phyloP scores from a whole-genome alignment of 1,284 basidiomycete genomes.

The Tilletiaria anomala region DNA sequence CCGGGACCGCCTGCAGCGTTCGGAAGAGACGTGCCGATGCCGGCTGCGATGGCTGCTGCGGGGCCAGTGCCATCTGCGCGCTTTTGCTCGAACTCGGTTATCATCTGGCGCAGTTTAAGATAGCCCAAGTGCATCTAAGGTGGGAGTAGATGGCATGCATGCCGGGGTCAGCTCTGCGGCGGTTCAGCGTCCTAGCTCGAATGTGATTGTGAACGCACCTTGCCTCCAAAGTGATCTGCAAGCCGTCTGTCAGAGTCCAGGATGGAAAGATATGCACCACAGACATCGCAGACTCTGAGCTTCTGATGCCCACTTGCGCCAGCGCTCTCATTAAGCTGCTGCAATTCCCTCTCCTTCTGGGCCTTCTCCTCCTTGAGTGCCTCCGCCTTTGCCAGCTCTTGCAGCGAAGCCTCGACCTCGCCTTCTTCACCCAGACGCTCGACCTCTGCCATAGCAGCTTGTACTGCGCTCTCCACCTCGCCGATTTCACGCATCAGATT shows the following conservation, averaged over 20 bases:
- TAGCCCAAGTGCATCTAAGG: constrained; percentile 93
- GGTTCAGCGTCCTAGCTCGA: neutral
- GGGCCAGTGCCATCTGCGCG: constrained; percentile 2
- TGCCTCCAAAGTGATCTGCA: constrained; percentile 98
- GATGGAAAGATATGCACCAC: constrained; percentile 93
- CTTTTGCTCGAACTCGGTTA: constrained; percentile 51
- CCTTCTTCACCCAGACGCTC: constrained; percentile 92
- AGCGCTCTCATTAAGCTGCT: constrained; percentile 91
- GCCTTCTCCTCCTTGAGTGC: constrained; percentile 89
- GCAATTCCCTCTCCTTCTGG: constrained; percentile 91
- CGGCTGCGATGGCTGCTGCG: neutral
- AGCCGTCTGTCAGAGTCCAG: constrained; percentile 95
- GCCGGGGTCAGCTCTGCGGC: neutral
- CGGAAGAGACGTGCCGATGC: neutral
- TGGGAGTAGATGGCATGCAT: neutral
- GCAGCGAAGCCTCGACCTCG: constrained; percentile 94
- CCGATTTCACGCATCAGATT: constrained; percentile 98
- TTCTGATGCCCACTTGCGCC: constrained; percentile 98
- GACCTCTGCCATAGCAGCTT: constrained; percentile 95
- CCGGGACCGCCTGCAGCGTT: no score
- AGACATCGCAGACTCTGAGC: constrained; percentile 95
- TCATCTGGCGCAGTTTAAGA: constrained; percentile 87
- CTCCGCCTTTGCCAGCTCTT: constrained; percentile 91
- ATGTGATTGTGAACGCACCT: constrained; percentile 49
- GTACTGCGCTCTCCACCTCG: constrained; percentile 95